Evolutionary conservation across 805 yeast genomes (phyloP).

Genomic region (Pichia thaimueangensis): DNA sequence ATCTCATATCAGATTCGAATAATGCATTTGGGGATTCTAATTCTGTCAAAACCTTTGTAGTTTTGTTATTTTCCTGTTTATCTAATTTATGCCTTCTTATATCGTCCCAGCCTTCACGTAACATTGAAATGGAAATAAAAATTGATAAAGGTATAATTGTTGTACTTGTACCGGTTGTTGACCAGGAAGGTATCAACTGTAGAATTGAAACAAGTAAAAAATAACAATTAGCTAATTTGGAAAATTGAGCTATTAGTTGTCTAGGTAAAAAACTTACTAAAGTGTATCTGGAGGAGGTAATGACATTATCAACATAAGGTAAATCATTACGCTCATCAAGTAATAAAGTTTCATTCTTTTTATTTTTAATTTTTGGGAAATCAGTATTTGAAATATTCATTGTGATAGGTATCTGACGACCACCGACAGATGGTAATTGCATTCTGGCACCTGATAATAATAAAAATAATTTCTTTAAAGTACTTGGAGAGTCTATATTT

Average conservation of each 20-base stretch:
- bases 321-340: slow-evolving; percentile 64
- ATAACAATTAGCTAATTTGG: slow-evolving; percentile 86
- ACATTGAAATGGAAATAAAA: slow-evolving; percentile 82
- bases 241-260: slow-evolving; percentile 84
- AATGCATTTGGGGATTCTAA: slow-evolving; percentile 1
- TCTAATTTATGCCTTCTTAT: slow-evolving; percentile 82
- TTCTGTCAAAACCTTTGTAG: slow-evolving; percentile 34
- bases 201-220: slow-evolving; percentile 84
- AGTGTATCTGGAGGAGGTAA: slow-evolving; percentile 85
- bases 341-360: slow-evolving; percentile 30
- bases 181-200: slow-evolving; percentile 96
- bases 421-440: slow-evolving; percentile 52
- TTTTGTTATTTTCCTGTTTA: slow-evolving; percentile 68
- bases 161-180: slow-evolving; percentile 92
- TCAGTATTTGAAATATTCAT: slow-evolving; percentile 33
- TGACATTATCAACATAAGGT: slow-evolving; percentile 59
- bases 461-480: neutral
- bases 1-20: slow-evolving; percentile 14
- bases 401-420: slow-evolving; percentile 69
- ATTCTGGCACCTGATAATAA: slow-evolving; percentile 39
- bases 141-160: slow-evolving; percentile 85
- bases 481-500: neutral
- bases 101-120: slow-evolving; percentile 92
- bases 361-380: slow-evolving; percentile 25
- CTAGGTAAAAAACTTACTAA: slow-evolving; percentile 77